Conservation (phyloP, 192 early-diverging fungal genomes). For the Cladochytrium replicatum region DNA sequence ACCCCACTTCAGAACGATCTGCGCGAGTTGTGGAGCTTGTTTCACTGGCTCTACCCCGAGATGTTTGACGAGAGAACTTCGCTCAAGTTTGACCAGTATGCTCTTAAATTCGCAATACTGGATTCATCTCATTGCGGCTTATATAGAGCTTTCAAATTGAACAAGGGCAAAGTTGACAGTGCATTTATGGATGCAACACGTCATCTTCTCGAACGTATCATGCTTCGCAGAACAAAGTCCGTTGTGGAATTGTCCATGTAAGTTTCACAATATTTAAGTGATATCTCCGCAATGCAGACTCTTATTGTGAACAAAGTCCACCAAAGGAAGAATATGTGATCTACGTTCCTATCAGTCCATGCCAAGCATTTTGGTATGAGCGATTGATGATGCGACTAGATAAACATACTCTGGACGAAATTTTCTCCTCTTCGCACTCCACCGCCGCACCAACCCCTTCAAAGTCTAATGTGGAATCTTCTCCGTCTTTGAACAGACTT, state of each 20-base stretch:
- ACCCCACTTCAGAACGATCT: slow-evolving; percentile 77
- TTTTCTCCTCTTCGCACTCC: slow-evolving; percentile 19
- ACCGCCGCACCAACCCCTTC: too few relatives aligned
- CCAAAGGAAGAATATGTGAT: slow-evolving; percentile 5
- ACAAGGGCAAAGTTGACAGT: slow-evolving; percentile 18
- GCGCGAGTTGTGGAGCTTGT: slow-evolving; percentile 70
- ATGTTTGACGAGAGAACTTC: slow-evolving; percentile 44
- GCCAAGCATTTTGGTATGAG: slow-evolving; percentile 35
- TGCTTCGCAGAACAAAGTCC: slow-evolving; percentile 28
- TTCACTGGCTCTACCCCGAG: slow-evolving; percentile 73
- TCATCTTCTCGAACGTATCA: slow-evolving; percentile 26
- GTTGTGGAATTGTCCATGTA: slow-evolving; percentile 32
- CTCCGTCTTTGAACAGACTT: too few relatives aligned
- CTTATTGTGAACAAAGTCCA: too few relatives aligned
- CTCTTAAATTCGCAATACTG: too few relatives aligned
- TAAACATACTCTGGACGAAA: slow-evolving; percentile 17
- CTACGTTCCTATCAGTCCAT: slow-evolving; percentile 20
- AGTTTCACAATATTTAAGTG: too few relatives aligned
- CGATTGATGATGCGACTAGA: slow-evolving; percentile 28
- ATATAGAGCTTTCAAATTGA: slow-evolving; percentile 30
- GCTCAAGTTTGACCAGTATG: slow-evolving; percentile 1
- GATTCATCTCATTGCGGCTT: too few relatives aligned
- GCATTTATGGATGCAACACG: slow-evolving; percentile 15
- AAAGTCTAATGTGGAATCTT: too few relatives aligned
- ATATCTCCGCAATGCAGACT: neutral